These are phyloP conservation scores for Anastatica hierochuntica DNA, from an alignment of 345 rosid species.

Conservation along the genomic window DNA sequence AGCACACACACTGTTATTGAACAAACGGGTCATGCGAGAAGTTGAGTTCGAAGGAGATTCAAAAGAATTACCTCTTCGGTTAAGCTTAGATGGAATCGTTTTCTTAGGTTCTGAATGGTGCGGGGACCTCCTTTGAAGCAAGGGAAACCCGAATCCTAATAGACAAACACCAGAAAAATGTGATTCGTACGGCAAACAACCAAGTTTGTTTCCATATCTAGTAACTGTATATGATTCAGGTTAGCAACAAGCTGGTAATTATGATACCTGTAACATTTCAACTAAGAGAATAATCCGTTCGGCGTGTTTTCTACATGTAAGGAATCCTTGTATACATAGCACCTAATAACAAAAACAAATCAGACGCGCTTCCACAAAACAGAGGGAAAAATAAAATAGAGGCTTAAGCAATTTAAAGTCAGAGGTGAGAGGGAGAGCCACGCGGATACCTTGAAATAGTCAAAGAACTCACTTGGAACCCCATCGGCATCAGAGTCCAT, in stretches of 20 bases:
- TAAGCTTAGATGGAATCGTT: slow-evolving; percentile 85
- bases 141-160: slow-evolving; percentile 95
- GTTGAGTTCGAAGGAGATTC: too few species aligned
- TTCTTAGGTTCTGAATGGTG: slow-evolving; percentile 85
- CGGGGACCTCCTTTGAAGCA: slow-evolving; percentile 98
- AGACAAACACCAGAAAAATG: slow-evolving; percentile 13
- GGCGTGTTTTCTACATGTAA: slow-evolving; percentile 95
- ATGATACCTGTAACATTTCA: slow-evolving; percentile 95
- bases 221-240: neutral
- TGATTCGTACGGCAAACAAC: neutral
- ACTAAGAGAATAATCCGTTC: slow-evolving; percentile 92
- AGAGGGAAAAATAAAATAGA: too few species aligned
- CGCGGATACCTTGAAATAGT: slow-evolving; percentile 80
- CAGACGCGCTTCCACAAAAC: neutral
- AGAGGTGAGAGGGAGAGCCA: slow-evolving; percentile 3
- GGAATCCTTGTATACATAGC: slow-evolving; percentile 95
- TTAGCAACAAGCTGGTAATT: slow-evolving; percentile 4
- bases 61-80: slow-evolving; percentile 79
- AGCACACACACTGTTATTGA: too few species aligned
- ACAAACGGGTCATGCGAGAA: neutral
- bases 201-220: neutral
- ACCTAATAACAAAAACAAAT: slow-evolving; percentile 43
- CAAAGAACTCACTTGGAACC: slow-evolving; percentile 97
- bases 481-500: slow-evolving; percentile 99
- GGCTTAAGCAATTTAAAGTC: too few species aligned